These are phyloP conservation scores for Penicillium simplicissimum DNA, from an alignment of 495 filamentous ascomycete species.

Conservation along the genomic window DNA sequence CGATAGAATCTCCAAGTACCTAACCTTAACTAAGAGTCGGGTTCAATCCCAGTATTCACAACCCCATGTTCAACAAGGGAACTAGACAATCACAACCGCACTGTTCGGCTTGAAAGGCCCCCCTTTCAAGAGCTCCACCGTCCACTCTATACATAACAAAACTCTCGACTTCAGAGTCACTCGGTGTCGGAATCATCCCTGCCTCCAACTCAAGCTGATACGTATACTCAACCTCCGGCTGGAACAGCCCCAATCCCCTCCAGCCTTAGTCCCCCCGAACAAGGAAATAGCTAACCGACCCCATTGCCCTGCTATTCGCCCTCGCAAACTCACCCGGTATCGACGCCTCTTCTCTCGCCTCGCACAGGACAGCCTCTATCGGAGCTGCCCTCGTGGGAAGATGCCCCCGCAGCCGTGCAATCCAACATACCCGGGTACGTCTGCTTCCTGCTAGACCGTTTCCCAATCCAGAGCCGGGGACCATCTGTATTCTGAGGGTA, in stretches of 20 bases:
- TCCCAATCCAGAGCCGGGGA: neutral
- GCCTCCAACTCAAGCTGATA: neutral
- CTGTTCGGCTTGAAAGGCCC: neutral
- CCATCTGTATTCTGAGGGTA: neutral
- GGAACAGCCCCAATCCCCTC: neutral
- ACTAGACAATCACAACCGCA: constrained; percentile 1
- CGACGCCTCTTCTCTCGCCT: neutral
- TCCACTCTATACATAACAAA: neutral
- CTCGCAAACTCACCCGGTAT: neutral
- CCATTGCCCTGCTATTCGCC: neutral
- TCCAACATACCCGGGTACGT: neutral
- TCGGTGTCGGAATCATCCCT: neutral
- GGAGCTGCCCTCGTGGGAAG: neutral
- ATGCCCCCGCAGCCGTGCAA: neutral
- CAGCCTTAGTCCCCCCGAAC: neutral
- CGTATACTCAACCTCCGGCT: constrained; percentile 3
- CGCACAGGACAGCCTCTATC: neutral
- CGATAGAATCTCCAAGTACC: neutral
- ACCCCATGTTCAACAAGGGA: neutral
- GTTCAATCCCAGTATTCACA: neutral
- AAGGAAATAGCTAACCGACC: neutral
- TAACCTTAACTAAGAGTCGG: too few relatives aligned
- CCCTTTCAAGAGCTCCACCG: neutral
- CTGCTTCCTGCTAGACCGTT: neutral
- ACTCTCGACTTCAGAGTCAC: constrained; percentile 1